A percentile compares a stretch with the other conserved stretches of the same genome.
phyloP scores from a whole-genome alignment of 2,329 filamentous ascomycete genomes.

The Aureobasidium vineae region DNA sequence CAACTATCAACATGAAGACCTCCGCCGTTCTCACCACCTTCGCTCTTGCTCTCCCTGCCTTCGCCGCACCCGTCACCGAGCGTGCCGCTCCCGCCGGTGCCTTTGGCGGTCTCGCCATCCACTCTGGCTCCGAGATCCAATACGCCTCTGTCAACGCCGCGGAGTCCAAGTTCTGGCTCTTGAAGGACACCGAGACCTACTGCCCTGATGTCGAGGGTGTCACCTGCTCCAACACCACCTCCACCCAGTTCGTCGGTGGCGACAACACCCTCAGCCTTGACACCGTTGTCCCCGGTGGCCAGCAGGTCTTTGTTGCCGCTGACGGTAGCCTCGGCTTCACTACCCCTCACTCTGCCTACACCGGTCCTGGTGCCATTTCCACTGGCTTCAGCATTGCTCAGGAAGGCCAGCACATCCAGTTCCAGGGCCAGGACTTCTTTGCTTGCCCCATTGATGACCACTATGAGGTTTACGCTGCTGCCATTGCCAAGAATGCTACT shows the following conservation, averaged over 20 bases:
- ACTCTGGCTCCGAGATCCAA: constrained; percentile 30
- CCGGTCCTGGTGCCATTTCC: neutral
- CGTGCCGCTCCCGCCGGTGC: constrained; percentile 19
- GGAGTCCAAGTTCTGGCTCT: constrained; percentile 22
- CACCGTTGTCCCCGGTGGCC: constrained; percentile 26
- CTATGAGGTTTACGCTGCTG: constrained; percentile 26
- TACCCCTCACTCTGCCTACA: constrained; percentile 23
- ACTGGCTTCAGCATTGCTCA: constrained; percentile 28
- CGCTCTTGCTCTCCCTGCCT: constrained; percentile 22
- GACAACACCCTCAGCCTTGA: constrained; percentile 27
- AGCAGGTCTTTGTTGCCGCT: constrained; percentile 28
- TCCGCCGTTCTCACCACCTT: constrained; percentile 12
- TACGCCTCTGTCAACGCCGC: constrained; percentile 30
- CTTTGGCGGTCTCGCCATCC: constrained; percentile 31
- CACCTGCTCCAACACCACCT: constrained; percentile 26
- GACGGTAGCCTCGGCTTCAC: constrained; percentile 25
- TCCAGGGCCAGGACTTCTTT: constrained; percentile 25
- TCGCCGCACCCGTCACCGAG: constrained; percentile 20
- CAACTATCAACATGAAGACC: constrained; percentile 24
- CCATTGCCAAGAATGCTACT: neutral
- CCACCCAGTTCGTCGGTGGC: constrained; percentile 29
- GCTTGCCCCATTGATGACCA: constrained; percentile 25
- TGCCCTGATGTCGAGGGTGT: constrained; percentile 7
- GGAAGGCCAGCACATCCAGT: constrained; percentile 23
- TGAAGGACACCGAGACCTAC: constrained; percentile 21